Conservation (phyloP, 169 alveolate species). For the Eimeria praecox region DNA sequence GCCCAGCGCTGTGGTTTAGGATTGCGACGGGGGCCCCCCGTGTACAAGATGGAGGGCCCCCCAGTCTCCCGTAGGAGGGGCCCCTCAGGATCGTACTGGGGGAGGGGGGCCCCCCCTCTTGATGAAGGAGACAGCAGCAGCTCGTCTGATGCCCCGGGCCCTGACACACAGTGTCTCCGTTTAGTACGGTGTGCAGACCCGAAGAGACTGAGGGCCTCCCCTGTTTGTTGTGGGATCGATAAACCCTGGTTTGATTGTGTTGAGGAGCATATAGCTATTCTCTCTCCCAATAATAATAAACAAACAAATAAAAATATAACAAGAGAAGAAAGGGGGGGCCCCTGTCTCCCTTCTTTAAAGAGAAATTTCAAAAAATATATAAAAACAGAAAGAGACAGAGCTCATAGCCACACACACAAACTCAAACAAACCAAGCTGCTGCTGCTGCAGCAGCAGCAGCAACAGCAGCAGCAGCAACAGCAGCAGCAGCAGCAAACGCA, state of each 20-base stretch:
- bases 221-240: conserved; percentile 18
- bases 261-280: background rate
- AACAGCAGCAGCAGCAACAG: background rate
- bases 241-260: conserved; percentile 19
- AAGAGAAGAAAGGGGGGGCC: background rate
- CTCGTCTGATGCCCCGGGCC: conserved; percentile 25
- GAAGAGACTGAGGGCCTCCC: background rate
- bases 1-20: background rate
- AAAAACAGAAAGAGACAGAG: too few species aligned
- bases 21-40: background rate
- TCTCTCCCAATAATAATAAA: background rate
- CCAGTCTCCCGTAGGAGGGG: background rate
- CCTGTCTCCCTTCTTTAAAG: background rate
- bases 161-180: conserved; percentile 22
- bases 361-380: too few species aligned
- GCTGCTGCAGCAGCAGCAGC: conserved; percentile 14
- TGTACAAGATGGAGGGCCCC: background rate
- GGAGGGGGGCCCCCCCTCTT: conserved; percentile 7
- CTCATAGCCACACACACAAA: background rate
- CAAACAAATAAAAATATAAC: too few species aligned
- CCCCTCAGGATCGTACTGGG: background rate
- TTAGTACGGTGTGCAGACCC: background rate
- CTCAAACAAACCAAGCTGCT: background rate
- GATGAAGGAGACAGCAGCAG: conserved; percentile 1
- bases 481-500: background rate